Percentiles rank a stretch among this genome's conserved stretches.
phyloP scores from a whole-genome alignment of 257 asterid genomes.

The Oldenlandia corymbosa region DNA sequence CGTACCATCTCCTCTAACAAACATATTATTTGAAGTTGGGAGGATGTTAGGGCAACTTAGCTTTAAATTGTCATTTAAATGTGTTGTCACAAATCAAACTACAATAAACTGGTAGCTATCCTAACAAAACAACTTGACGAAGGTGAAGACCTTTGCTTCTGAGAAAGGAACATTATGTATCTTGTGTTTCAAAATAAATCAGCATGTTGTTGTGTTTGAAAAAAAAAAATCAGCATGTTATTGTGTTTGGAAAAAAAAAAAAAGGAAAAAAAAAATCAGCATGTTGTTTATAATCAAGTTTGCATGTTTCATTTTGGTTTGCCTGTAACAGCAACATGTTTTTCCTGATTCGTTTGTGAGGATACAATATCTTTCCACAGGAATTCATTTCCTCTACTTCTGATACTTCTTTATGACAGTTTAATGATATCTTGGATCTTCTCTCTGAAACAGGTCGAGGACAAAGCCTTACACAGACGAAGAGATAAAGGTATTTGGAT shows the following conservation, averaged over 20 bases:
- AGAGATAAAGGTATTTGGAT: conserved; percentile 56
- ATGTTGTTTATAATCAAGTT: neutral
- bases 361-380: neutral
- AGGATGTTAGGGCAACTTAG: too few species aligned
- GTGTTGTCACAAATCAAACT: too few species aligned
- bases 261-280: too few species aligned
- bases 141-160: neutral
- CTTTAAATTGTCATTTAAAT: too few species aligned
- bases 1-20: too few species aligned
- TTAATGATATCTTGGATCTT: conserved; percentile 15
- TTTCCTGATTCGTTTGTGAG: neutral
- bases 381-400: too few species aligned
- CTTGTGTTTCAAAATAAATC: neutral
- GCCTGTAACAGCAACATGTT: neutral
- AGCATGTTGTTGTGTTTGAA: too few species aligned
- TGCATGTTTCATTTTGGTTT: neutral
- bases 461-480: conserved; percentile 56
- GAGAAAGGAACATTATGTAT: neutral
- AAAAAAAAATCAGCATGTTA: too few species aligned
- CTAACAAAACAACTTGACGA: neutral
- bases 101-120: neutral
- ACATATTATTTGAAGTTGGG: too few species aligned
- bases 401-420: too few species aligned
- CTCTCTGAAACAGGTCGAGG: conserved; percentile 56
- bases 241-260: too few species aligned